These are phyloP conservation scores for Flagelloscypha sp. DNA, from an alignment of 768 basidiomycete genomes.

Conservation along the genomic window DNA sequence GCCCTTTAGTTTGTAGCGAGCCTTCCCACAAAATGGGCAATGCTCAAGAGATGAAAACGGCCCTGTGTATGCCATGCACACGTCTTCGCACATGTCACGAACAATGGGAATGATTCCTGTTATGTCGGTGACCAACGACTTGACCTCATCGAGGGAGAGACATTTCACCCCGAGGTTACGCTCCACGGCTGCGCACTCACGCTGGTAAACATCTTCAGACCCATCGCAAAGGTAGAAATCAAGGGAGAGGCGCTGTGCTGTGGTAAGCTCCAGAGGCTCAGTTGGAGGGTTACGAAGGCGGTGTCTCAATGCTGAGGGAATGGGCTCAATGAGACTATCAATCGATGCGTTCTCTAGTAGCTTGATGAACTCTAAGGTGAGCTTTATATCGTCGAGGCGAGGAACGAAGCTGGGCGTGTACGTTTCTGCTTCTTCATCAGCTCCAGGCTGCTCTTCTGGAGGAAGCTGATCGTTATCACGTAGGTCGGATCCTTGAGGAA, in stretches of 20 bases:
- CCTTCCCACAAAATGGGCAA: constrained; percentile 24
- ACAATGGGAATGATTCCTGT: constrained; percentile 27
- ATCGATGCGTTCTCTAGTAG: constrained; percentile 17
- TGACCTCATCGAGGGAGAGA: constrained; percentile 22
- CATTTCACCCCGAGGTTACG: constrained; percentile 18
- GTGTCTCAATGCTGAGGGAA: too few species aligned
- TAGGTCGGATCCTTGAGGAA: too few species aligned
- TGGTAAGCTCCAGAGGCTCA: constrained; percentile 10
- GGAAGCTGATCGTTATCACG: too few species aligned
- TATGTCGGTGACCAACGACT: constrained; percentile 17
- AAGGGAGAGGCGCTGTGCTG: constrained; percentile 22
- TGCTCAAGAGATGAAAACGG: constrained; percentile 19
- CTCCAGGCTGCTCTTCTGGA: too few species aligned
- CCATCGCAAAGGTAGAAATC: constrained; percentile 27
- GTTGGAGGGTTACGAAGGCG: constrained; percentile 20
- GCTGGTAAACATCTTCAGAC: constrained; percentile 23
- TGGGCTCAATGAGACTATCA: constrained; percentile 17
- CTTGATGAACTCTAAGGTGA: constrained; percentile 15
- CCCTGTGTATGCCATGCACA: constrained; percentile 32
- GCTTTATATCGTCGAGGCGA: constrained; percentile 14
- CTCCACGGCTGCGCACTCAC: constrained; percentile 13
- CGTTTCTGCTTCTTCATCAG: too few species aligned
- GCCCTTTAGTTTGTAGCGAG: constrained; percentile 18
- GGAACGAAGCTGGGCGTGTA: too few species aligned
- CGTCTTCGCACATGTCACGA: constrained; percentile 34